A percentile compares a stretch with the other conserved stretches of the same genome.
phyloP scores from a whole-genome alignment of 176 grass and related monocot species.

The Hyparrhenia diplandra region DNA sequence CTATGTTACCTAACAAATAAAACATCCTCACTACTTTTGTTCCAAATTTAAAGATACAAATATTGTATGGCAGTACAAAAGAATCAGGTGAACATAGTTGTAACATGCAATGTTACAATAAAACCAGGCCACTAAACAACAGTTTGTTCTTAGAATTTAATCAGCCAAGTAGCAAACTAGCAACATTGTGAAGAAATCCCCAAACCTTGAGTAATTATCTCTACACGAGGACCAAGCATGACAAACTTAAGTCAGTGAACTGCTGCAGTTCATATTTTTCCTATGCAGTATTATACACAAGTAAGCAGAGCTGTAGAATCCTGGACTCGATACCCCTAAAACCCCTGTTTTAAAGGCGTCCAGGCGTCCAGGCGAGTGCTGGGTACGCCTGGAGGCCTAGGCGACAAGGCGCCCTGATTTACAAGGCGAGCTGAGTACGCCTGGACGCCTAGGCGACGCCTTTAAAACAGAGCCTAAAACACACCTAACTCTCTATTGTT shows the following conservation, averaged over 20 bases:
- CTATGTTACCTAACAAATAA: not conserved
- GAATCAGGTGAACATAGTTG: not conserved
- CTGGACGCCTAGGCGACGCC: no score
- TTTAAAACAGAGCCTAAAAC: no score
- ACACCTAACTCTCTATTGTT: not conserved
- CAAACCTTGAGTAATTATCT: not conserved
- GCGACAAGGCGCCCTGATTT: no score
- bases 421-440: no score
- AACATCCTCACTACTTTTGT: not conserved
- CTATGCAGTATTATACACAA: not conserved
- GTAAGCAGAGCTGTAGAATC: not conserved
- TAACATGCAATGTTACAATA: not conserved
- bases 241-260: not conserved
- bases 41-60: not conserved
- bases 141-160: not conserved
- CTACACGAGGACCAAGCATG: not conserved
- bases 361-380: no score
- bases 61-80: not conserved
- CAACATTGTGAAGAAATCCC: no score
- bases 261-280: not conserved
- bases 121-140: not conserved
- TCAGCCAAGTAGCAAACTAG: not conserved
- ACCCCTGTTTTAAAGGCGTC: no score
- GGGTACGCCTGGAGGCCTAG: no score
- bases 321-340: not conserved